Evolutionary conservation across 768 basidiomycete species (phyloP), one percentile per base, ranked within the genome.

Genomic region (Boletus sp.): DNA sequence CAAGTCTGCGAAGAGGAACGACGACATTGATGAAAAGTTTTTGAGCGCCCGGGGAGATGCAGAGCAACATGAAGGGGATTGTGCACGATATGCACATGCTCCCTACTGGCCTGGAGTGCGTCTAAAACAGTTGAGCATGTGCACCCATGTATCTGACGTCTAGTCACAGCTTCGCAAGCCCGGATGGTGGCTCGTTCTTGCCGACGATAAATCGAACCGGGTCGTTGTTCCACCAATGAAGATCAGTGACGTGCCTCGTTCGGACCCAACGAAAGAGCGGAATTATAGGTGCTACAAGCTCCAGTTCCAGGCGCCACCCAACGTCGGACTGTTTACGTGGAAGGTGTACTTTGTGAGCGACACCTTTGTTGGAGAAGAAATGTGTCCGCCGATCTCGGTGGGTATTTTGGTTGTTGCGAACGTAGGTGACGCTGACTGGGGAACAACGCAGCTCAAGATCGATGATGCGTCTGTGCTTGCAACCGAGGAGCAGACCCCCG

Each of bases 241-340:
- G 66, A 81, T 97, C 59, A 77, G 79, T 23, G 92, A 94, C 57
- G 80, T 97, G 14, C 93, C 93, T 1, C 79, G 73, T 45, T 76
- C 83, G 39, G 74, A 86, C 38, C 68, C 73, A 38, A 71, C 72
- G 32, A 76, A 62, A 23, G 64, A 78, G 14, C 75, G 80, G 43
- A 82, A 88, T 65, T 89, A 87, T 68, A 83, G 93, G 51, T 79
- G 85, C 17, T 95, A 93, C 78, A 92, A 91, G 72, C 74, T 97
- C 41, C 91, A 93, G 67, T 98, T 98, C 82, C 95, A 97, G 68
- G 94, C 92, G 4, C 97, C 97, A 7, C 88, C 86, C 23, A 83
- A 81, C 45, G 79, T 85, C 2, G 94, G 93, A 17, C 65, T 88
- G 43, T 93, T 94, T 70, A 88, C 89, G 9, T 98, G 97, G 88